Base-by-base conservation (phyloP, 2,329 filamentous ascomycete species). In the Fusarium equiseti region DNA sequence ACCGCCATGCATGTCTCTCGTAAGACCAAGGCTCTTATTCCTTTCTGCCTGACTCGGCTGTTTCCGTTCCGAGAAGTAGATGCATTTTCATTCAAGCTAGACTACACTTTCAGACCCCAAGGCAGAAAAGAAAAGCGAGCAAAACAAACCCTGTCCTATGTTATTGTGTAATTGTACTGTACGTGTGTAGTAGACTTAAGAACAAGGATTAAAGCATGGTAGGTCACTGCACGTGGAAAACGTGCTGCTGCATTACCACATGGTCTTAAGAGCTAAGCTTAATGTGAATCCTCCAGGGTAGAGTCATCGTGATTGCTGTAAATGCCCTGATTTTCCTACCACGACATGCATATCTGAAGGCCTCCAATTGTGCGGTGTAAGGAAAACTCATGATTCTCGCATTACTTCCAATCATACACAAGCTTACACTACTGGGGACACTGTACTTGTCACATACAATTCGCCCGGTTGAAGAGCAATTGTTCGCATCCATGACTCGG, bases 1-100 rank as follows among this genome's bases (percentile, higher is more conserved):
- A 18, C 56, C 31, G 42, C 44, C 24, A 29, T 62, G 48, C 56
- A 51, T 58, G n/a, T 58, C 40, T 29, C 40, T 66, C 44, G 50
- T 27, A 43, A 53, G 46, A 60, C 40, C 61, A 52, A 43, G 32
- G n/a, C n/a, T 8, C 26, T 44, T 42, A 16, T n/a, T 52, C 42
- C 3, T 35, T 18, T 55, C 42, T 42, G 22, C 51, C 55, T 50
- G 35, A 22, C 22, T 61, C 68, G 68, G 68, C 44, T 40, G 50
- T 56, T 72, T 63, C 68, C 60, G 27, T 70, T 62, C 68, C 68
- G 45, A 66, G 52, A 57, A 57, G 51, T 38, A 27, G 8, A 24
- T 58, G 49, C 38, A 27, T 40, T 38, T 48, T 20, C 16, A 20
- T 12, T 27, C 13, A 29, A 43, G 35, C 35, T 27, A 53, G 11